phyloP scores from a whole-genome alignment of 371 early-diverging fungal species.

The Circinella umbellata region DNA sequence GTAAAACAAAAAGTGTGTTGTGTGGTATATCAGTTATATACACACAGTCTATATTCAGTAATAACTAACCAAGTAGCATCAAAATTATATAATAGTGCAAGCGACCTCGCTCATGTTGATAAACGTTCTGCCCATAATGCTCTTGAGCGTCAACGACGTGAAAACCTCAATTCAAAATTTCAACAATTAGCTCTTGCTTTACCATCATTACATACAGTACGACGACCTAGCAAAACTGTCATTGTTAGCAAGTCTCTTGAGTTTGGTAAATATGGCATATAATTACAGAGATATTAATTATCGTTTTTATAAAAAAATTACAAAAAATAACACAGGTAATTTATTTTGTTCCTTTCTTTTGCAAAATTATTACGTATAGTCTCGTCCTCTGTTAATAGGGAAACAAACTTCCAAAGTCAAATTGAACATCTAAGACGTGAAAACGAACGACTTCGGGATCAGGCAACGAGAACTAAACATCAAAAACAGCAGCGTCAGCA shows the following conservation, averaged over 20 bases:
- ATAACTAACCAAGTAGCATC: too few species aligned
- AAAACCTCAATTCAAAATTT: conserved; percentile 75
- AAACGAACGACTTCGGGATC: conserved; percentile 38
- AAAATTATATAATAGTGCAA: conserved; percentile 2
- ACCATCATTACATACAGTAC: conserved; percentile 71
- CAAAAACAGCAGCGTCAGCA: conserved; percentile 6
- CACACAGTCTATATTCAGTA: too few species aligned
- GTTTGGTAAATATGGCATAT: conserved; percentile 32
- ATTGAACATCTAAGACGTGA: conserved; percentile 34
- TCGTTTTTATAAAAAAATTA: too few species aligned
- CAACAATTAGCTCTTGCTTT: conserved; percentile 78
- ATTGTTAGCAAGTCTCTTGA: conserved; percentile 79
- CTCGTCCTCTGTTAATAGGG: conserved; percentile 11
- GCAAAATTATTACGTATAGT: conserved; percentile 2
- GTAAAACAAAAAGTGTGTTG: neutral
- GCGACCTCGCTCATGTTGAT: conserved; percentile 41
- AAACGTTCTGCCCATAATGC: conserved; percentile 82
- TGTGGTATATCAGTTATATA: neutral
- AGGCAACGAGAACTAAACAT: conserved; percentile 21
- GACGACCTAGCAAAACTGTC: conserved; percentile 78
- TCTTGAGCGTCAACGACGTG: conserved; percentile 79
- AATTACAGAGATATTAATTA: too few species aligned
- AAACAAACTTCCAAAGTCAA: conserved; percentile 29
- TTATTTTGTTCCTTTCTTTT: neutral
- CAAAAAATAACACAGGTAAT: too few species aligned